Evolutionary conservation across 2,329 filamentous ascomycete species (phyloP), one percentile per base, ranked within the genome.

Genomic region (Sarocladium oryzae): DNA sequence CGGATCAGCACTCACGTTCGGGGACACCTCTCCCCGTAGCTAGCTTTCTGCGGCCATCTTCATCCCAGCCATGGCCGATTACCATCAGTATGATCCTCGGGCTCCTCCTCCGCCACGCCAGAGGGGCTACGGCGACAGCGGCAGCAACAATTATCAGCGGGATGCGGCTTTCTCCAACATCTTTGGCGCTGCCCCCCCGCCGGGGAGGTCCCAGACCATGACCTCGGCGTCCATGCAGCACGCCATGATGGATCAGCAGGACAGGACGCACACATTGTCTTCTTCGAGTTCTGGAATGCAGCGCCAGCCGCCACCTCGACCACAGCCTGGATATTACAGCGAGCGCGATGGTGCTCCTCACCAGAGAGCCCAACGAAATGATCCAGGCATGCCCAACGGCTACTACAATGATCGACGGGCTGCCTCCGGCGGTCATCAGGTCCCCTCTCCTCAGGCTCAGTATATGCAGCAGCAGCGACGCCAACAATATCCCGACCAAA

Each of bases 151-250:
- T 64, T 77, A 76, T 63, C 88, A 93, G 71, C 86, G 93, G 72
- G 91, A 99, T 81, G 89, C 89, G 59, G 93, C 92, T 58, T 99
- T 95, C 69, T 89, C 88, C 58, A 92, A 92, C 71, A 97, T 97
- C 65, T 99, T 97, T 67, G 93, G 92, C 60, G 84, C 84, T 57
- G 80, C 88, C 57, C 90, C 89, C 57, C 89, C 89, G 43, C 82
- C 88, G 41, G 92, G 92, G 53, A 86, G 93, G 67, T 95, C 91
- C 53, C 91, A 96, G 64, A 96, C 92, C 23, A 96, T 97, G 90
- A 93, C 85, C 56, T 90, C 88, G 52, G 85, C 89, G 57, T 78
- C 85, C 37, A 63, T 70, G 53, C 81, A 80, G 52, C 70, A 74
- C 46, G 67, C 72, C 60, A 73, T 74, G 66, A 71, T 71, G 61